These are phyloP conservation scores for Rutidosis leptorrhynchoides DNA, from an alignment of 129 eudicot genomes.

Conservation along the genomic window DNA sequence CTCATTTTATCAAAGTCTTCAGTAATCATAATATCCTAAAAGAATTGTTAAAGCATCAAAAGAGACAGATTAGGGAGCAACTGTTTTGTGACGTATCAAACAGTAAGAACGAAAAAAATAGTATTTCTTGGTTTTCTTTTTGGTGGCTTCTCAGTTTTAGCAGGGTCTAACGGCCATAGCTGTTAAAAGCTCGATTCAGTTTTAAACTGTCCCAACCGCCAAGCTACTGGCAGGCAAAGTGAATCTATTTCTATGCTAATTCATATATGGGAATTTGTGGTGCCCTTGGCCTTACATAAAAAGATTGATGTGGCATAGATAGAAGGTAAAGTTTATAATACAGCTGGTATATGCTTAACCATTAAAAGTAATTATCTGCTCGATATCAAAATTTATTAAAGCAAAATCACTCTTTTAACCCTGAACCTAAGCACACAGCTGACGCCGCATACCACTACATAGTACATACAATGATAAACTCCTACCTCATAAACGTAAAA, in stretches of 20 bases:
- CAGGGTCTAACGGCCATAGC: background rate
- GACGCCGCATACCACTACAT: background rate
- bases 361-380: background rate
- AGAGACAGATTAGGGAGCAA: background rate
- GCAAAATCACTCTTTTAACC: constrained; percentile 9
- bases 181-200: background rate
- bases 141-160: constrained; percentile 17
- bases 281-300: too few relatives aligned
- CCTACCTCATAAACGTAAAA: constrained; percentile 14
- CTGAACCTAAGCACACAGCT: background rate
- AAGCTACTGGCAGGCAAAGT: background rate
- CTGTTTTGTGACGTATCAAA: constrained; percentile 17
- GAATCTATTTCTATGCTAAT: too few relatives aligned
- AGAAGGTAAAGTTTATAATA: background rate
- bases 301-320: constrained; percentile 10
- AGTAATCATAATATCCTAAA: background rate
- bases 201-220: background rate
- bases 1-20: constrained; percentile 3
- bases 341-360: constrained; percentile 5
- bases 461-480: background rate
- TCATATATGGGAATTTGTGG: too few relatives aligned
- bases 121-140: constrained; percentile 13
- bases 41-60: background rate
- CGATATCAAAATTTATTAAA: background rate
- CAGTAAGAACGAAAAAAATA: background rate